Percentiles rank a stretch among this genome's conserved stretches.
Conservation (phyloP, 192 early-diverging fungal species). For the Coemansia sp. region DNA sequence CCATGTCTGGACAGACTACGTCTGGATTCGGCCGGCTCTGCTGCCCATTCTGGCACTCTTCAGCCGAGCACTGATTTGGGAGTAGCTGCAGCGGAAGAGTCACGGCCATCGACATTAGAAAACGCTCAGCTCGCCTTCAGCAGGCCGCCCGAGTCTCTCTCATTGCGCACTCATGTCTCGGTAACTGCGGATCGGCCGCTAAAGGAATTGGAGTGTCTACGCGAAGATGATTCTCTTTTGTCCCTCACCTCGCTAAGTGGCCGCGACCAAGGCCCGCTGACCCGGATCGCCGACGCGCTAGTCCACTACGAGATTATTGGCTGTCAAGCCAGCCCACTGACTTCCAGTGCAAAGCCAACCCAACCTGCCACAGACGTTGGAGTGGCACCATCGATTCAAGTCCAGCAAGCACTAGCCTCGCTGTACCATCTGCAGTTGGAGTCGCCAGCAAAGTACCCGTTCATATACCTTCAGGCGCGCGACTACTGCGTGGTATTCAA, state of each 20-base stretch:
- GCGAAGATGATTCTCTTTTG: conserved; percentile 21
- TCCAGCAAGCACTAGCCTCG: conserved; percentile 37
- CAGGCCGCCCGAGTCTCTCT: conserved; percentile 49
- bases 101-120: neutral
- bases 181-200: conserved; percentile 23
- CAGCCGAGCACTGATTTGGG: neutral
- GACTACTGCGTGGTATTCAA: conserved; percentile 45
- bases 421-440: conserved; percentile 28
- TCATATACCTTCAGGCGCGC: conserved; percentile 35
- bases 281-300: conserved; percentile 34
- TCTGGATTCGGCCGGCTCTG: neutral
- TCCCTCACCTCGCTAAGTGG: conserved; percentile 30
- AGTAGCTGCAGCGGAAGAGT: neutral
- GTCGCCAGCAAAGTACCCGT: conserved; percentile 33
- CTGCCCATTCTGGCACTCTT: neutral
- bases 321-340: neutral
- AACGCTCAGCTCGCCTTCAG: conserved; percentile 11
- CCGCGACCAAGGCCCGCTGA: conserved; percentile 7
- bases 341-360: neutral
- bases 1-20: neutral
- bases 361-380: neutral
- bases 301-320: conserved; percentile 32
- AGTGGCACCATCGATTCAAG: conserved; percentile 5
- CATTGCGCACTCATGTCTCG: conserved; percentile 43
- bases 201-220: conserved; percentile 11